A percentile compares a stretch with the other conserved stretches of the same genome.
Evolutionary conservation across 116 monocot species (phyloP).

Genomic region (Trichopus zeylanicus): DNA sequence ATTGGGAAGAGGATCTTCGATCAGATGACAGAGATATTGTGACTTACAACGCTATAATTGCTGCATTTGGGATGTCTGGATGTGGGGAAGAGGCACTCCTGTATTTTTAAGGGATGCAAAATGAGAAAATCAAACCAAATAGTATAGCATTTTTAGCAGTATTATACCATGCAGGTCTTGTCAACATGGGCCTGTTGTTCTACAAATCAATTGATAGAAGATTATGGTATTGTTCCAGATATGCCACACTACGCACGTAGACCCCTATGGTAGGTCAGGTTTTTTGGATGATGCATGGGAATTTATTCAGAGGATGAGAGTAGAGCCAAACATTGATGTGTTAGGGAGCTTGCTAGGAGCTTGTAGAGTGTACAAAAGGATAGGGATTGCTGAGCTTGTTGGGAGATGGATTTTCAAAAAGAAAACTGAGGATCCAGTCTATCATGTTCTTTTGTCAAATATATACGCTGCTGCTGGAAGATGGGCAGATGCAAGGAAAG

Average conservation of each 20-base stretch:
- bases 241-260: conserved; percentile 65
- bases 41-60: conserved; percentile 50
- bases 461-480: conserved; percentile 39
- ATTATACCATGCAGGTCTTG: conserved; percentile 45
- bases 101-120: conserved; percentile 30
- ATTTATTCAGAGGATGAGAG: conserved; percentile 35
- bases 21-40: conserved; percentile 29
- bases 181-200: conserved; percentile 23
- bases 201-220: conserved; percentile 40
- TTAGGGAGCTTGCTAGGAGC: conserved; percentile 53
- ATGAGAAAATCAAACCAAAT: conserved; percentile 30
- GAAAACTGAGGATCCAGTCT: conserved; percentile 38
- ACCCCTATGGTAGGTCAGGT: conserved; percentile 43
- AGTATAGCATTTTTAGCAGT: conserved; percentile 41
- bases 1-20: conserved; percentile 27
- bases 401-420: conserved; percentile 21
- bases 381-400: conserved; percentile 38
- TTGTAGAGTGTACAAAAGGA: conserved; percentile 39
- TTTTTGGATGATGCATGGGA: conserved; percentile 45
- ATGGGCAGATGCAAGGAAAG: conserved; percentile 32
- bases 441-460: conserved; percentile 43
- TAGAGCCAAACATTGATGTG: conserved; percentile 35
- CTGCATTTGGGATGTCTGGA: conserved; percentile 49
- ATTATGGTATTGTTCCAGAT: conserved; percentile 31
- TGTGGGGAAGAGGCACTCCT: conserved; percentile 20